These are phyloP conservation scores for Daldinia bambusicola DNA, from an alignment of 495 filamentous ascomycete species.

Conservation along the genomic window DNA sequence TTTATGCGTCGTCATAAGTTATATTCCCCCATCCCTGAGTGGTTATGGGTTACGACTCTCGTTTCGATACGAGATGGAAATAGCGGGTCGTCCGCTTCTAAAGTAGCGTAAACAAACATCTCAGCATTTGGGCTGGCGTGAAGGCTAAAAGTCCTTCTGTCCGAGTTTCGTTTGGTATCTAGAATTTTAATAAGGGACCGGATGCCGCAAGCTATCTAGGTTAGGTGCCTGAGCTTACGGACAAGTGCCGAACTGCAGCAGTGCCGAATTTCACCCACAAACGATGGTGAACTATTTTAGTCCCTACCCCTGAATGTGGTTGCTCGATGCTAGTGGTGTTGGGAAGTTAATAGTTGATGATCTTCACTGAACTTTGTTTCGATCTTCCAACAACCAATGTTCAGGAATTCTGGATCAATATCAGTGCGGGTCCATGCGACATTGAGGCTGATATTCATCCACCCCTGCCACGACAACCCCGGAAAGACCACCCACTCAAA, in stretches of 20 bases:
- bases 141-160: neutral
- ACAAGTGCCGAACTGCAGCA: conserved; percentile 14
- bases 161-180: conserved; percentile 2
- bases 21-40: neutral
- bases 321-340: conserved; percentile 8
- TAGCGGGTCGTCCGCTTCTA: conserved; percentile 12
- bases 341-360: conserved; percentile 27
- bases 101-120: neutral
- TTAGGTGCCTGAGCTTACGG: neutral
- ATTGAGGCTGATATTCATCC: conserved; percentile 29
- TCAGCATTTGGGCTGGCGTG: neutral
- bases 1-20: conserved; percentile 24
- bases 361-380: conserved; percentile 39
- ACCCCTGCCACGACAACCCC: conserved; percentile 15
- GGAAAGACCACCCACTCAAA: conserved; percentile 2
- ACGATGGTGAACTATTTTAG: conserved; percentile 18
- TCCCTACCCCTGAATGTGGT: conserved; percentile 16
- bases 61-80: conserved; percentile 14
- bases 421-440: conserved; percentile 26
- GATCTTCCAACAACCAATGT: conserved; percentile 40
- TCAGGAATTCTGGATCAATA: conserved; percentile 31
- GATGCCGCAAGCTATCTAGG: neutral
- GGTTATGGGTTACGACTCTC: conserved; percentile 22
- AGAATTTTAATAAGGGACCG: neutral
- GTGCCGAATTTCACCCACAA: conserved; percentile 11